Evolutionary conservation across 495 filamentous ascomycete species (phyloP).

Genomic region (Neurospora sp.): DNA sequence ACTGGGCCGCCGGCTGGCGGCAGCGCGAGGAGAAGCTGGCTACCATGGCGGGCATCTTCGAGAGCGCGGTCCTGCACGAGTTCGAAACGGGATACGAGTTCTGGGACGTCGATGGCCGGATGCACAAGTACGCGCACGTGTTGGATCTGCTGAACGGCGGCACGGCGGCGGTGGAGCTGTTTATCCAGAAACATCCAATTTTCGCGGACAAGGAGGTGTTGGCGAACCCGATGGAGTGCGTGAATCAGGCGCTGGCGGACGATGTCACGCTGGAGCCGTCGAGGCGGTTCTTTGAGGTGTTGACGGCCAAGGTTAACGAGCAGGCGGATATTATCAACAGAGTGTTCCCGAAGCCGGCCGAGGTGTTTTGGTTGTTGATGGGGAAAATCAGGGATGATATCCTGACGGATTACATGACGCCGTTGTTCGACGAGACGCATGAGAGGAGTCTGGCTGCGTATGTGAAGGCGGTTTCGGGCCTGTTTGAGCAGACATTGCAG

Average conservation of each 20-base stretch:
- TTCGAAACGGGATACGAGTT: slow-evolving; percentile 86
- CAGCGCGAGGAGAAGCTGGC: slow-evolving; percentile 60
- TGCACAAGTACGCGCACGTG: slow-evolving; percentile 83
- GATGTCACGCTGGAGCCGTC: slow-evolving; percentile 67
- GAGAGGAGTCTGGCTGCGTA: slow-evolving; percentile 66
- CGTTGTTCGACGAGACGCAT: slow-evolving; percentile 84
- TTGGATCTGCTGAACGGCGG: slow-evolving; percentile 76
- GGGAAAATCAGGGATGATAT: slow-evolving; percentile 78
- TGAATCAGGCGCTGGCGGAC: slow-evolving; percentile 53
- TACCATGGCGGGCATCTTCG: slow-evolving; percentile 72
- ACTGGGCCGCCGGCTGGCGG: slow-evolving; percentile 64
- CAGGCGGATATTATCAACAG: slow-evolving; percentile 74
- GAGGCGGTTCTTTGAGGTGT: slow-evolving; percentile 64
- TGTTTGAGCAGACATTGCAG: slow-evolving; percentile 74
- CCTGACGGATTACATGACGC: slow-evolving; percentile 75
- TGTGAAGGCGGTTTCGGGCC: slow-evolving; percentile 72
- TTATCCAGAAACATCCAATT: slow-evolving; percentile 78
- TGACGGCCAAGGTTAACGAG: slow-evolving; percentile 69
- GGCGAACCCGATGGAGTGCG: slow-evolving; percentile 72
- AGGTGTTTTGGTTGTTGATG: slow-evolving; percentile 67
- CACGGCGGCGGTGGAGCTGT: slow-evolving; percentile 64
- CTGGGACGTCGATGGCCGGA: slow-evolving; percentile 80
- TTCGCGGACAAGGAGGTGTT: slow-evolving; percentile 62
- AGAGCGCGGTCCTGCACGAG: slow-evolving; percentile 79
- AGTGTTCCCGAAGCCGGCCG: slow-evolving; percentile 68